These are phyloP conservation scores for Fraxinus quadrangulata DNA, from an alignment of 257 asterid genomes.

Conservation along the genomic window DNA sequence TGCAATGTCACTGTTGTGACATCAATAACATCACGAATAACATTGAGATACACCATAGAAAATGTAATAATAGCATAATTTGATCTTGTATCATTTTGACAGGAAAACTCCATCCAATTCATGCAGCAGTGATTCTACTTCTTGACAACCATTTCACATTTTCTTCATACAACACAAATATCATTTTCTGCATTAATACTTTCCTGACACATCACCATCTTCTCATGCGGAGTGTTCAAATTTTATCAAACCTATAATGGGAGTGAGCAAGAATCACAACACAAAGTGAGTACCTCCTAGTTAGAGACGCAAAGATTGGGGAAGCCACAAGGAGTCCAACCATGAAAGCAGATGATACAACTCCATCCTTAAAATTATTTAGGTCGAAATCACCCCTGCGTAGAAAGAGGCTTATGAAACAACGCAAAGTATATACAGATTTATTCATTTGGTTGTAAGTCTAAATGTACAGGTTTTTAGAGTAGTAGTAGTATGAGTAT, in stretches of 20 bases:
- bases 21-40: too few species aligned
- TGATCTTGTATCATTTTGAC: not conserved
- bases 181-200: constrained; percentile 10
- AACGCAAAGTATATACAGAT: not conserved
- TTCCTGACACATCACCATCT: not conserved
- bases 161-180: constrained; percentile 1
- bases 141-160: not conserved
- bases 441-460: not conserved
- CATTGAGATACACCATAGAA: too few species aligned
- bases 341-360: constrained; percentile 96
- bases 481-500: not conserved
- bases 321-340: constrained; percentile 98
- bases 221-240: not conserved
- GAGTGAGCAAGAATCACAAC: not conserved
- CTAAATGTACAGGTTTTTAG: not conserved
- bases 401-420: constrained; percentile 23
- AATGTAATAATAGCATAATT: too few species aligned
- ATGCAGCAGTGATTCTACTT: not conserved
- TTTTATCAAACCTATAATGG: constrained; percentile 7
- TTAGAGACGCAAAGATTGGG: constrained; percentile 86
- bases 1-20: not conserved
- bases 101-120: not conserved
- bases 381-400: constrained; percentile 84
- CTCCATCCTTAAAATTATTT: constrained; percentile 91
- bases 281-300: constrained; percentile 59